Percentiles rank a stretch among this genome's conserved stretches.
Evolutionary conservation across 176 grass and related monocot genomes (phyloP).

Genomic region (Guadua angustifolia): DNA sequence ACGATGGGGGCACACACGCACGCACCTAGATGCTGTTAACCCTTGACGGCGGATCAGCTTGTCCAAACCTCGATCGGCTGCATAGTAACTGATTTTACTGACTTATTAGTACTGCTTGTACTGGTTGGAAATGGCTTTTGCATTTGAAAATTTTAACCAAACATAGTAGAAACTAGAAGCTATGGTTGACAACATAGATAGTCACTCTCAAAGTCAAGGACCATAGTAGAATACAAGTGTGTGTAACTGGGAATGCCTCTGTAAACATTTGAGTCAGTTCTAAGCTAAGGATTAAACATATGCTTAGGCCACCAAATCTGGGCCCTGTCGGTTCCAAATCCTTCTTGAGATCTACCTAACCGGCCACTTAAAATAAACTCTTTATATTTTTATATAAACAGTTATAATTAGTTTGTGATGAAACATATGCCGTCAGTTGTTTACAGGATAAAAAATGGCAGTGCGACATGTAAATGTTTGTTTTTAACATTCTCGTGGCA

Average conservation of each 20-base stretch:
- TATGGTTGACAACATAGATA: not conserved
- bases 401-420: constrained; percentile 14
- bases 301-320: constrained; percentile 48
- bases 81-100: not conserved
- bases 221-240: not conserved
- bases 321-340: constrained; percentile 46
- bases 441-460: not conserved
- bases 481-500: constrained; percentile 14
- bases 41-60: not conserved
- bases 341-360: constrained; percentile 55
- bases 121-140: not conserved
- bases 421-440: not conserved
- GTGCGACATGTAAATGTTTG: constrained; percentile 2
- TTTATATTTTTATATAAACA: not conserved
- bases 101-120: too few relatives aligned
- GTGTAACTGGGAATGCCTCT: not conserved
- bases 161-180: not conserved
- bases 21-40: not conserved
- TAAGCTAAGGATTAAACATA: constrained; percentile 22
- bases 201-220: not conserved
- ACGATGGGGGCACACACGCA: not conserved
- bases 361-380: not conserved
- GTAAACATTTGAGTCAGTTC: constrained; percentile 19
- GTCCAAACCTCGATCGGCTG: not conserved
- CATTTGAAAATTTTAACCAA: not conserved